Evolutionary conservation across 441 rosid genomes (phyloP).

Genomic region (Lagerstroemia fauriei): DNA sequence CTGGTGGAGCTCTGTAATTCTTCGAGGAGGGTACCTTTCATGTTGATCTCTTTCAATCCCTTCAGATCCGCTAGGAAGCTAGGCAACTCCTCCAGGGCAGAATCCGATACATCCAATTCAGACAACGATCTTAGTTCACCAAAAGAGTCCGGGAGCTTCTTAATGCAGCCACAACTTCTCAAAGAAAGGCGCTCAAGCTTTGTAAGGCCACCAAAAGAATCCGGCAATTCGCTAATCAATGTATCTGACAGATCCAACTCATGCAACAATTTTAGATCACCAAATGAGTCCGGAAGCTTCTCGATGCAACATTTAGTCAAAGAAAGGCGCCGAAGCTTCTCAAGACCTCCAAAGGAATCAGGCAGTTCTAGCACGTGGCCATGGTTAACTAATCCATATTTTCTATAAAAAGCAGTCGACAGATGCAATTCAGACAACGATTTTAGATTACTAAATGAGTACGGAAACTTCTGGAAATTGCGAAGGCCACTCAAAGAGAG

Average conservation of each 20-base stretch:
- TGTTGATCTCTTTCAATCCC: too few species aligned
- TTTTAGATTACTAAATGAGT: background rate
- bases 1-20: background rate
- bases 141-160: background rate
- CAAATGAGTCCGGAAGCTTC: constrained; percentile 10
- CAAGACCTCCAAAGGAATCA: constrained; percentile 6
- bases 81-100: too few species aligned
- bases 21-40: too few species aligned
- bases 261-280: background rate
- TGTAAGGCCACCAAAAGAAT: too few species aligned
- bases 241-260: background rate
- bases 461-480: background rate
- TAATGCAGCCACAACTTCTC: too few species aligned
- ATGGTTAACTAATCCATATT: too few species aligned
- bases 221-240: too few species aligned
- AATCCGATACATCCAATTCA: too few species aligned
- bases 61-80: too few species aligned
- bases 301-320: background rate
- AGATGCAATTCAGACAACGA: background rate
- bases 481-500: background rate
- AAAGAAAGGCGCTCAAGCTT: too few species aligned
- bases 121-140: background rate
- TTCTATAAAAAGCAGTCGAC: too few species aligned
- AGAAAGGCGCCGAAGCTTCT: background rate
- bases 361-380: background rate